Base-by-base conservation (phyloP, 139 green algal genomes). In the Nannochloris sp. region DNA sequence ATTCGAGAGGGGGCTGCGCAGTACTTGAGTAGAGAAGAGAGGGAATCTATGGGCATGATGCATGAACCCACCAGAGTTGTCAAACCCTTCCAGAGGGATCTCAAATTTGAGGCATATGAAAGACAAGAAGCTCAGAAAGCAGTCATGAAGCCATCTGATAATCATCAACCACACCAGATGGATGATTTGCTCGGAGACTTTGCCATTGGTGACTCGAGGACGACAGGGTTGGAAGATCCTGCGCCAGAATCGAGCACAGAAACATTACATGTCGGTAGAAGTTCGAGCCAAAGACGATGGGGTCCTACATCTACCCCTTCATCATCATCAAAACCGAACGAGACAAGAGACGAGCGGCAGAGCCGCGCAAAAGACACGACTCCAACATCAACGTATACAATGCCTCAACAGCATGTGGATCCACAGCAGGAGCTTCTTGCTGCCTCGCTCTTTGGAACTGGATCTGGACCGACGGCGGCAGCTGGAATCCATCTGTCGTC, bases 21-120 rank as follows among this genome's bases (percentile, higher is more conserved):
- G 6, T 90, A 90, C 75, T 67, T 88, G 10, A 65, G 73, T 6
- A 56, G 66, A 30, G 68, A 85, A 44, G 63, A 87, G 12, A 65
- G 79, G 8, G 63, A 61, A 10, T 37, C 60, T 2, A 69, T 85
- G 62, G 75, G 71, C 3, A 37, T 78, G 31, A 66, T 67, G 6
- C 75, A 64, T 13, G 55, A 53, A 14, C 5, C 25, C 10, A 46
- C 26, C 30, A 44, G 9, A 23, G 33, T 40, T 40, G 33, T 40
- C 33, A 40, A 40, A 40, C 33, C 33, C 33, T 40, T 40, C 11
- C 33, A 40, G 33, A 40, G 33, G 2, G 53, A 49, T 11, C 60
- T 78, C 43, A 73, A 73, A 50, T 78, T 74, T 25, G 23, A 62
- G 36, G 71, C 71, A 1, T 78, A 78, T 30, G 12, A 30, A 5